Conservation (phyloP, 192 early-diverging fungal genomes). For the Podila verticillata region DNA sequence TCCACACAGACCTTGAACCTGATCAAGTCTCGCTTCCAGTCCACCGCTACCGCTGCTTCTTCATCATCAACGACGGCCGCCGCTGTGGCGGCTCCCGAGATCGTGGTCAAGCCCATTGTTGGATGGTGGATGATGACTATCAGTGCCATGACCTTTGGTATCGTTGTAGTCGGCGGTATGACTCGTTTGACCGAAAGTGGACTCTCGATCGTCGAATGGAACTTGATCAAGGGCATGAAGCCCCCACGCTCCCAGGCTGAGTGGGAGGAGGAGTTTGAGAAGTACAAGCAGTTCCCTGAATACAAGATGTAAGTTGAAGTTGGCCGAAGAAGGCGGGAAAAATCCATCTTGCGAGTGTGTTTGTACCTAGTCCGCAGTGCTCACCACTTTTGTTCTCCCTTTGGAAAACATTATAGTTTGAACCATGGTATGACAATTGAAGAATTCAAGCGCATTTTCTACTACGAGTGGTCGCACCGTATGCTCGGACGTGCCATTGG, state of each 20-base stretch:
- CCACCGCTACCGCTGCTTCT: slow-evolving; percentile 18
- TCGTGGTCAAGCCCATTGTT: slow-evolving; percentile 68
- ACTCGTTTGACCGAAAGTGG: slow-evolving; percentile 98
- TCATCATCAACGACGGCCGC: slow-evolving; percentile 10
- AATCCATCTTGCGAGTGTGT: not conserved
- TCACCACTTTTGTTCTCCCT: too few species aligned
- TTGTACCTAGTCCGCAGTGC: not conserved
- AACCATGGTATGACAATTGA: slow-evolving; percentile 88
- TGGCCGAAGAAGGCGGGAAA: too few species aligned
- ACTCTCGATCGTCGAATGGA: slow-evolving; percentile 97
- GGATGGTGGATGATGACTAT: slow-evolving; percentile 94
- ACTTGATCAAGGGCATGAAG: slow-evolving; percentile 91
- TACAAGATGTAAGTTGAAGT: slow-evolving; percentile 81
- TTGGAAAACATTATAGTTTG: slow-evolving; percentile 59
- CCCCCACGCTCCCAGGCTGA: slow-evolving; percentile 85
- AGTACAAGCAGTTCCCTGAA: slow-evolving; percentile 99
- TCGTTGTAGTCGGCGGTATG: slow-evolving; percentile 93
- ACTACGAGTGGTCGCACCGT: slow-evolving; percentile 98
- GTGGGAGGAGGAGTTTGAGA: slow-evolving; percentile 96
- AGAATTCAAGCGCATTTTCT: slow-evolving; percentile 98
- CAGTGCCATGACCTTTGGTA: slow-evolving; percentile 89
- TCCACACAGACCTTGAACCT: slow-evolving; percentile 12
- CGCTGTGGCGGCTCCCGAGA: slow-evolving; percentile 2
- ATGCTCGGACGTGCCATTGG: slow-evolving; percentile 96
- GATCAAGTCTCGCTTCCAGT: slow-evolving; percentile 48